Conservation (phyloP, 345 rosid genomes). For the Arabis alpina region DNA sequence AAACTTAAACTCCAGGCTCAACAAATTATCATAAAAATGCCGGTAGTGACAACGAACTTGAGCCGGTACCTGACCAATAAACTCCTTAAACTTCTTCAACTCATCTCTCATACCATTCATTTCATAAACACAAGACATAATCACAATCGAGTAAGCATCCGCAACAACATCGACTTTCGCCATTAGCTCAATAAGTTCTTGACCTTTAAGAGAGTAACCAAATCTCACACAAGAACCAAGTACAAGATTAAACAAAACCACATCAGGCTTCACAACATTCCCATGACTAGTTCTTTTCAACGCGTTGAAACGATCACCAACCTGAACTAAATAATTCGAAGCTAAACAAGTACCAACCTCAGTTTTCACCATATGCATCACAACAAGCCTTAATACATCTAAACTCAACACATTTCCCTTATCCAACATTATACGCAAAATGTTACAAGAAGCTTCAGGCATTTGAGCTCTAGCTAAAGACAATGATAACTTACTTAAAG, state of each 20-base stretch:
- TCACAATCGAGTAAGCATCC: conserved; percentile 70
- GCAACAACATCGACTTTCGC: conserved; percentile 58
- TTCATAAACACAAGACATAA: conserved; percentile 64
- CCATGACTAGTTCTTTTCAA: conserved; percentile 30
- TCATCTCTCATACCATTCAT: conserved; percentile 80
- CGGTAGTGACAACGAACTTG: conserved; percentile 58
- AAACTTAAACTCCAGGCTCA: conserved; percentile 71
- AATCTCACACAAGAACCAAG: conserved; percentile 78
- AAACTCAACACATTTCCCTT: conserved; percentile 43
- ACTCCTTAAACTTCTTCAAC: conserved; percentile 66
- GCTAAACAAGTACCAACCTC: conserved; percentile 69
- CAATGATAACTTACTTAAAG: conserved; percentile 57
- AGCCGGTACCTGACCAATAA: conserved; percentile 50
- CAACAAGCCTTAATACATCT: conserved; percentile 48
- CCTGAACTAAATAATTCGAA: conserved; percentile 68
- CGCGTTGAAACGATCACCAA: conserved; percentile 51
- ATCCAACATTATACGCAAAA: conserved; percentile 65
- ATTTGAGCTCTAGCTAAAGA: conserved; percentile 74
- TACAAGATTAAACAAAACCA: conserved; percentile 71
- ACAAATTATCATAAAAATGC: conserved; percentile 65
- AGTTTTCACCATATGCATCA: conserved; percentile 80
- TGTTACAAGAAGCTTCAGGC: conserved; percentile 58
- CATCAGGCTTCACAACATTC: conserved; percentile 62
- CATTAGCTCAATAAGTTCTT: conserved; percentile 72
- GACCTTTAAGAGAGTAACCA: conserved; percentile 70